Evolutionary conservation across 2,329 filamentous ascomycete genomes (phyloP).

Genomic region (Aspergillus brasiliensis): DNA sequence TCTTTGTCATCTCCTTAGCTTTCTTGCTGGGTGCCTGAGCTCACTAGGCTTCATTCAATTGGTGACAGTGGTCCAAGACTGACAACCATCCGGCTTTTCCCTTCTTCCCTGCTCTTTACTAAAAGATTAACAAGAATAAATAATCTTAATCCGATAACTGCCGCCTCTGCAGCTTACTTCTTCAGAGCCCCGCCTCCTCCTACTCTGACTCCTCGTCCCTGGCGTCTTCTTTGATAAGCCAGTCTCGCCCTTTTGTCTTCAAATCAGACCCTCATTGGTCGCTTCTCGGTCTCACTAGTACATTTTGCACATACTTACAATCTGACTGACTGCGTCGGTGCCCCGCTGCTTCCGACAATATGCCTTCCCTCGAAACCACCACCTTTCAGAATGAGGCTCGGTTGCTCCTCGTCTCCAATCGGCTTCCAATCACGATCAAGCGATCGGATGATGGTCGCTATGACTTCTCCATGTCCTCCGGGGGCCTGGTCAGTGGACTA

Average conservation of each 20-base stretch:
- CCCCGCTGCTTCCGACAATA: constrained; percentile 16
- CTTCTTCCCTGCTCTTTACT: neutral
- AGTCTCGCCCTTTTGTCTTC: constrained; percentile 1
- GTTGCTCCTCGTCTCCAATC: constrained; percentile 88
- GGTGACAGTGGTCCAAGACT: neutral
- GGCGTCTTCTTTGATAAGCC: neutral
- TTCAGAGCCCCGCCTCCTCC: neutral
- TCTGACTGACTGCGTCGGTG: neutral
- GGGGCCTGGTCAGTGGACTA: constrained; percentile 89
- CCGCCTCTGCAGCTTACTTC: neutral
- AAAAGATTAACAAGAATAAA: neutral
- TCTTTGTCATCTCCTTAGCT: neutral
- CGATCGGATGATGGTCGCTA: constrained; percentile 88
- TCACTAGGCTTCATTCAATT: neutral
- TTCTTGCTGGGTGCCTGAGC: neutral
- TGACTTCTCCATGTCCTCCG: constrained; percentile 93
- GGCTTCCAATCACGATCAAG: constrained; percentile 95
- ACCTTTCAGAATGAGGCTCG: constrained; percentile 41
- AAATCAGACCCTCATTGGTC: neutral
- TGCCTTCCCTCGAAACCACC: constrained; percentile 39
- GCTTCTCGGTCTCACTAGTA: neutral
- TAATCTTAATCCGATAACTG: neutral
- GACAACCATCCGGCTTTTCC: neutral
- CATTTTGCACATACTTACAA: neutral
- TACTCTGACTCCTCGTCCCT: neutral